Base-by-base conservation (phyloP, 495 filamentous ascomycete species). In the Polyplosphaeria fusca region DNA sequence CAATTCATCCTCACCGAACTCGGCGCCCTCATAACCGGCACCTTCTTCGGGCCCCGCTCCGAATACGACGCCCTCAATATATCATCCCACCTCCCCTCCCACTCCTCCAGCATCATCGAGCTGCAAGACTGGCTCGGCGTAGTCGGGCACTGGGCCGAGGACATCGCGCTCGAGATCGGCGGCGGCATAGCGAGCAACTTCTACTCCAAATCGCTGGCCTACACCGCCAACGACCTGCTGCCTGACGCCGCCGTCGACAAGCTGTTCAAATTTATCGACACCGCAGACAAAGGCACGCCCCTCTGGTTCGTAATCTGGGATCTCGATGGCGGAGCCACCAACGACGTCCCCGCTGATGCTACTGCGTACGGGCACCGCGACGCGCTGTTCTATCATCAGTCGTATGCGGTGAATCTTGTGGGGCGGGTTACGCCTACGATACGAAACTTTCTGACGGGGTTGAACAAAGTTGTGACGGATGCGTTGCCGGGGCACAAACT, bases 91-190 rank as follows among this genome's bases (percentile, higher is more conserved):
- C 73, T 78, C 18, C 80, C 71, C 3, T 48, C 60, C 13, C 66
- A 66, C 23, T 61, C 66, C 1, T 61, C 61, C 2, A 72, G 60
- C 30, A 54, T 78, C 7, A 20, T 71, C 11, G 66, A 76, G n/a
- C 39, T 82, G 24, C 75, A 76, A 19, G 76, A 82, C 66, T 87
- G 80, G 80, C 66, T 84, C 4, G 78, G 72, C 0, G 68, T 79
- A 52, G 54, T 82, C 0, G 66, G 68, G 0, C 72, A 79, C 44
- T 69, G 75, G 51, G 79, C 74, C 13, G 75, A 84, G 55, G 73
- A 79, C 27, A 24, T 68, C n/a, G 65, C 67, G 1, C 46, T 58
- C 1, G 27, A 61, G 4, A 35, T 68, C 5, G 65, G 27, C 7
- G 72, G 70, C 7, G 70, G 64, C 2, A 67, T 70, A 14, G 74